These are phyloP conservation scores for Neonectria sp. DNA, from an alignment of 2,329 filamentous ascomycete species.

Conservation along the genomic window DNA sequence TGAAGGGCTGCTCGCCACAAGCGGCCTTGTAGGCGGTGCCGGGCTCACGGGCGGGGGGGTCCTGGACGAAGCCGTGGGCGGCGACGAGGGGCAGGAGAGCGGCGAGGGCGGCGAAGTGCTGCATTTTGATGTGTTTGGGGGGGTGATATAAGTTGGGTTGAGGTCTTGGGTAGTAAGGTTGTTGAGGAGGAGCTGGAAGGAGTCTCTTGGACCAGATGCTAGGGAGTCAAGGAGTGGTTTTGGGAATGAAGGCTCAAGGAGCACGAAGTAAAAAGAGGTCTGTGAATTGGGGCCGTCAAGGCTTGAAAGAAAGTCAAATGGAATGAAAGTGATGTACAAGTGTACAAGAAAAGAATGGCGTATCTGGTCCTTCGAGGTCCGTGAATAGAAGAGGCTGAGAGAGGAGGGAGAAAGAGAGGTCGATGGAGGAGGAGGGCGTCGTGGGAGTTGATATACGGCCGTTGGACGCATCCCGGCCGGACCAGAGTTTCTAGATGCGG, in stretches of 20 bases:
- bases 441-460: slow-evolving; percentile 44
- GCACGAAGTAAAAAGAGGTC: slow-evolving; percentile 27
- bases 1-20: slow-evolving; percentile 59
- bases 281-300: slow-evolving; percentile 49
- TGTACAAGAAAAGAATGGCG: slow-evolving; percentile 49
- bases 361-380: slow-evolving; percentile 52
- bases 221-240: slow-evolving; percentile 38
- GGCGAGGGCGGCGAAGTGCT: slow-evolving; percentile 42
- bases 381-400: slow-evolving; percentile 45
- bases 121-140: slow-evolving; percentile 39
- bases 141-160: slow-evolving; percentile 15
- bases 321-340: slow-evolving; percentile 49
- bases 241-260: slow-evolving; percentile 30
- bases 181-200: slow-evolving; percentile 21
- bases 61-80: slow-evolving; percentile 61
- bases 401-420: slow-evolving; percentile 8
- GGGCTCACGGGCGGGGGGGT: slow-evolving; percentile 57
- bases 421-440: slow-evolving; percentile 9
- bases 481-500: slow-evolving; percentile 39
- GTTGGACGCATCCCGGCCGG: slow-evolving; percentile 9
- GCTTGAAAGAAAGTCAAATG: slow-evolving; percentile 47
- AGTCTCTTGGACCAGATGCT: slow-evolving; percentile 50
- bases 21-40: slow-evolving; percentile 60
- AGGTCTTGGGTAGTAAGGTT: background rate
- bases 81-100: slow-evolving; percentile 52